Conservation (phyloP, 2,329 filamentous ascomycete genomes). For the Laburnicola sp. region DNA sequence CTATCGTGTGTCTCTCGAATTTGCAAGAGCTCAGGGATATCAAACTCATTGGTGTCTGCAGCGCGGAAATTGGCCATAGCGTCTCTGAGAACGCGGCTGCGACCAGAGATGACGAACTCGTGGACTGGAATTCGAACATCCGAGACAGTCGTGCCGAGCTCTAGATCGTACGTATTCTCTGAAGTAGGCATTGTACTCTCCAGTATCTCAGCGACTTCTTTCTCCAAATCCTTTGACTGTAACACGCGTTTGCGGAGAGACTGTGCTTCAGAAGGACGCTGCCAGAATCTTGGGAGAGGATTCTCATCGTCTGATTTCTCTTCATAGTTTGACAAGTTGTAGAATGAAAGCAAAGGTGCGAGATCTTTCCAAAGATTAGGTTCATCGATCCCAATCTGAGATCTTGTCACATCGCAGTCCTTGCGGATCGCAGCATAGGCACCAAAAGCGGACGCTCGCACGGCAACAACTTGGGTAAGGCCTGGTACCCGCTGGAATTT, state of each 20-base stretch:
- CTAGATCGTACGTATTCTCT: constrained; percentile 49
- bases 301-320: constrained; percentile 50
- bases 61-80: constrained; percentile 63
- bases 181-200: constrained; percentile 37
- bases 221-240: constrained; percentile 66
- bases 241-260: constrained; percentile 61
- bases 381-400: constrained; percentile 68
- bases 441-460: constrained; percentile 85
- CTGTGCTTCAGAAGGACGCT: constrained; percentile 53
- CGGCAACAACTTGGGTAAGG: constrained; percentile 79
- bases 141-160: constrained; percentile 61
- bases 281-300: constrained; percentile 54
- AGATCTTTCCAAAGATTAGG: constrained; percentile 75
- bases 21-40: constrained; percentile 62
- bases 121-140: constrained; percentile 78
- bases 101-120: constrained; percentile 74
- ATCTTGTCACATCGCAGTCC: constrained; percentile 78
- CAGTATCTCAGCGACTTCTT: constrained; percentile 59
- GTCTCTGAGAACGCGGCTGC: constrained; percentile 67
- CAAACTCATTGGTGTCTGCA: constrained; percentile 57
- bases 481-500: constrained; percentile 92
- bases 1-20: constrained; percentile 59
- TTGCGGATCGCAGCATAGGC: constrained; percentile 85
- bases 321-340: constrained; percentile 56
- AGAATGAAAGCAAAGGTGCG: constrained; percentile 68